These are phyloP conservation scores for Zygoascus ofunaensis DNA, from an alignment of 805 yeast species.

Conservation along the genomic window DNA sequence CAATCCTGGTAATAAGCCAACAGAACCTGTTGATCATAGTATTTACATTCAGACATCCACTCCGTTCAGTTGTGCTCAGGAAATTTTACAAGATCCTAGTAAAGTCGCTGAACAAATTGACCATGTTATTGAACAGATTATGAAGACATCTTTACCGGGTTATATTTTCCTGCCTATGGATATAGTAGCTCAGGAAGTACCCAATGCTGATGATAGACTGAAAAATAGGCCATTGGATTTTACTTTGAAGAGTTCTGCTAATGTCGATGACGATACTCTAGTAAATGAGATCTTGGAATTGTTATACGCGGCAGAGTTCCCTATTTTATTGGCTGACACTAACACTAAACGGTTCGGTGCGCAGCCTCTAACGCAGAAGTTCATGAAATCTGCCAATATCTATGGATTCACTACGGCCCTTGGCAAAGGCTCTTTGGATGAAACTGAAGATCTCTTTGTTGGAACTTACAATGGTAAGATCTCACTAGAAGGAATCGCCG, in stretches of 20 bases:
- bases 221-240: slow-evolving; percentile 31
- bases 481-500: slow-evolving; percentile 40
- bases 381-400: slow-evolving; percentile 42
- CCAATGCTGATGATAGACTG: slow-evolving; percentile 21
- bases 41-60: slow-evolving; percentile 57
- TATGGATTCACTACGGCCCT: slow-evolving; percentile 52
- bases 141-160: slow-evolving; percentile 64
- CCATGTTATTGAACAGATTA: slow-evolving; percentile 46
- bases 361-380: slow-evolving; percentile 36
- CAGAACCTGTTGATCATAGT: slow-evolving; percentile 50
- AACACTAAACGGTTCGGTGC: slow-evolving; percentile 54
- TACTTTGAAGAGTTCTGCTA: slow-evolving; percentile 22
- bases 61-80: slow-evolving; percentile 48
- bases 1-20: slow-evolving; percentile 25
- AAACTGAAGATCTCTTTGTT: slow-evolving; percentile 49
- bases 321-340: slow-evolving; percentile 65
- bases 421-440: slow-evolving; percentile 71
- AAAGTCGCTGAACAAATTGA: slow-evolving; percentile 58
- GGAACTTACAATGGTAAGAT: slow-evolving; percentile 66
- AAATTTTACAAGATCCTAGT: slow-evolving; percentile 36
- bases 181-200: slow-evolving; percentile 29
- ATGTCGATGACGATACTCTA: slow-evolving; percentile 25
- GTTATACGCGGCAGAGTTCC: slow-evolving; percentile 45
- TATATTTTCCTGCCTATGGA: slow-evolving; percentile 72
- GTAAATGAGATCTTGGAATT: slow-evolving; percentile 39